These are phyloP conservation scores for Athelia psychrophila DNA, from an alignment of 1,284 basidiomycete species.

Conservation along the genomic window DNA sequence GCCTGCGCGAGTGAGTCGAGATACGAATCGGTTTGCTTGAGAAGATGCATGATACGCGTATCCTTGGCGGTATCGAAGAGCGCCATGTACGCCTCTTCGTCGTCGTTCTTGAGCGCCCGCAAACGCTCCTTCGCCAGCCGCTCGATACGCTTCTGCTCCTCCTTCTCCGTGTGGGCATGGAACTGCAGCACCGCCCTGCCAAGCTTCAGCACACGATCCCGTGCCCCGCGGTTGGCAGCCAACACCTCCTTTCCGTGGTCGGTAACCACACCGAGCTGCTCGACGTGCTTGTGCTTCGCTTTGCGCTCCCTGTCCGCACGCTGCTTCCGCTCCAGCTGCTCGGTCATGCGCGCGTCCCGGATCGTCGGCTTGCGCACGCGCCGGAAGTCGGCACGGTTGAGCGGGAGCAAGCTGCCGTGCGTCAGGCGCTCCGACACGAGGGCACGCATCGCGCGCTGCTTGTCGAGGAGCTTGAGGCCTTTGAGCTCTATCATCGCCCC, in stretches of 20 bases:
- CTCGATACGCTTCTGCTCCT: slow-evolving; percentile 98
- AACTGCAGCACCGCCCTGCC: slow-evolving; percentile 86
- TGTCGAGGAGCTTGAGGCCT: slow-evolving; percentile 85
- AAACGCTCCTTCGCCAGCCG: slow-evolving; percentile 97
- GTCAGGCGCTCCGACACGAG: slow-evolving; percentile 86
- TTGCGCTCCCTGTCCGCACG: slow-evolving; percentile 89
- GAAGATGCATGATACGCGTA: slow-evolving; percentile 95
- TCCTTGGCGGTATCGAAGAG: slow-evolving; percentile 99
- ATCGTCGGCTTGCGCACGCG: slow-evolving; percentile 85
- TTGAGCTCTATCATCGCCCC: slow-evolving; percentile 95
- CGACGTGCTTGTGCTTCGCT: slow-evolving; percentile 95
- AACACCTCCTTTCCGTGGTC: slow-evolving; percentile 81
- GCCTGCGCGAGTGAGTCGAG: slow-evolving; percentile 95
- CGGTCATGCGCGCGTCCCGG: slow-evolving; percentile 89
- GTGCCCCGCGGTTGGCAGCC: slow-evolving; percentile 56
- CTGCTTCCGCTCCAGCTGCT: slow-evolving; percentile 90
- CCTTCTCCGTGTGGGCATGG: slow-evolving; percentile 92
- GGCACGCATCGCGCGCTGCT: slow-evolving; percentile 86
- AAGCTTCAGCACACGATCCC: slow-evolving; percentile 82
- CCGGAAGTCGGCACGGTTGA: slow-evolving; percentile 92
- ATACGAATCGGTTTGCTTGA: slow-evolving; percentile 94
- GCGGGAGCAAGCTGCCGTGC: slow-evolving; percentile 87
- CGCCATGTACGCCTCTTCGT: slow-evolving; percentile 99
- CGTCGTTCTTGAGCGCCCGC: slow-evolving; percentile 95
- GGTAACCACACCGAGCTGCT: slow-evolving; percentile 89